Evolutionary conservation across 352 stramenopile species (phyloP).

Genomic region (Pythium aphanidermatum): DNA sequence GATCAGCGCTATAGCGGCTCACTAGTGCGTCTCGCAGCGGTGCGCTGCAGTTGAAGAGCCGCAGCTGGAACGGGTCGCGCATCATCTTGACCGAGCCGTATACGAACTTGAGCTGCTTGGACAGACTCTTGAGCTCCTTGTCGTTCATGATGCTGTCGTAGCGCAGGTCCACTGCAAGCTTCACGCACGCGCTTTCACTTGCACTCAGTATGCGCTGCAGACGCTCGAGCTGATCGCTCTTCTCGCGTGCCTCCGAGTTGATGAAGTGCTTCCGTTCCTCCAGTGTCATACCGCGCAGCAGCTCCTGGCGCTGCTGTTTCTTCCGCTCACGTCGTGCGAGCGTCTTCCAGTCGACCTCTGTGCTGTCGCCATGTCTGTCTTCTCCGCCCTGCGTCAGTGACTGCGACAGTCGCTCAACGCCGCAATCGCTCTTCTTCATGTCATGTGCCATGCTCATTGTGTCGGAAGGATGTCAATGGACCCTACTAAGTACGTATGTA

Average conservation of each 20-base stretch:
- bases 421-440: too few relatives aligned
- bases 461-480: too few relatives aligned
- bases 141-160: slow-evolving; percentile 83
- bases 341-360: slow-evolving; percentile 12
- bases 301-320: slow-evolving; percentile 39
- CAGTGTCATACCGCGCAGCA: slow-evolving; percentile 58
- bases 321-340: slow-evolving; percentile 27
- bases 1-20: slow-evolving; percentile 52
- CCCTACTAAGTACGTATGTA: slow-evolving; percentile 1
- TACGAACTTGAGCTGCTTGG: slow-evolving; percentile 73
- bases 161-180: slow-evolving; percentile 56
- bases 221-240: slow-evolving; percentile 21
- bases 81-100: slow-evolving; percentile 66
- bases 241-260: slow-evolving; percentile 30
- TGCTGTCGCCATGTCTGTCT: not conserved
- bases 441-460: too few relatives aligned
- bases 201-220: slow-evolving; percentile 23
- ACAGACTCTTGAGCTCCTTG: slow-evolving; percentile 67
- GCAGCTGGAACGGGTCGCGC: slow-evolving; percentile 55
- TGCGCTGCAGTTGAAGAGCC: slow-evolving; percentile 50
- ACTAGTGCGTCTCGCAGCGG: slow-evolving; percentile 39
- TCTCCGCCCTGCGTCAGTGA: not conserved
- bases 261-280: slow-evolving; percentile 51
- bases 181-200: slow-evolving; percentile 23
- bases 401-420: too few relatives aligned